A percentile compares a stretch with the other conserved stretches of the same genome.
phyloP scores from a whole-genome alignment of 805 yeast genomes.

The Komagataella pseudopastoris region DNA sequence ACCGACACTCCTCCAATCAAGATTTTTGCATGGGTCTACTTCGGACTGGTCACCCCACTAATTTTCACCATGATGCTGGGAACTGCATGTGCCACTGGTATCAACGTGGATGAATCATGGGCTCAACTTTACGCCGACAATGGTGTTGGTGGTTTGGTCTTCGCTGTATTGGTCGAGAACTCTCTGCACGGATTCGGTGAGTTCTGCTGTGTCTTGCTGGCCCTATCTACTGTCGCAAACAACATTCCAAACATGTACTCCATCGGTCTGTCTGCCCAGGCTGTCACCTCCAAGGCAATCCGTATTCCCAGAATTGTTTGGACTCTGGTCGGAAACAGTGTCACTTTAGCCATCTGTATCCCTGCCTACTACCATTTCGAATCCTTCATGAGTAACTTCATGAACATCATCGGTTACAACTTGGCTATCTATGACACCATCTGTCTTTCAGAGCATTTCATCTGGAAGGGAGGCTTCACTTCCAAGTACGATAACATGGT shows the following conservation, averaged over 20 bases:
- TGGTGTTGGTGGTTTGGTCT: constrained; percentile 74
- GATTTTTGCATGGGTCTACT: constrained; percentile 49
- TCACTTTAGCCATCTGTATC: constrained; percentile 75
- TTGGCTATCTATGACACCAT: constrained; percentile 74
- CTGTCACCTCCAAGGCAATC: constrained; percentile 63
- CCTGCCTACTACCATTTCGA: constrained; percentile 75
- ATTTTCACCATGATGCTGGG: constrained; percentile 69
- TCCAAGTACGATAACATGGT: constrained; percentile 37
- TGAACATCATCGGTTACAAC: constrained; percentile 88
- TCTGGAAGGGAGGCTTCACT: constrained; percentile 50
- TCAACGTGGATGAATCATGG: constrained; percentile 31
- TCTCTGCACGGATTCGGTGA: constrained; percentile 83
- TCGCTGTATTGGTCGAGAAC: constrained; percentile 62
- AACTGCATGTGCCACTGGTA: constrained; percentile 74
- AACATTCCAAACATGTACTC: constrained; percentile 94
- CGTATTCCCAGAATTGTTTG: constrained; percentile 73
- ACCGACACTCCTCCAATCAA: constrained; percentile 41
- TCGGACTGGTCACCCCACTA: constrained; percentile 58
- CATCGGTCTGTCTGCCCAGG: constrained; percentile 75
- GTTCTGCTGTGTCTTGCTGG: constrained; percentile 74
- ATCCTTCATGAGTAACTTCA: constrained; percentile 67
- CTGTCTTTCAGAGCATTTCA: constrained; percentile 68
- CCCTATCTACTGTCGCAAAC: constrained; percentile 80
- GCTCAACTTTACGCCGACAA: constrained; percentile 32
- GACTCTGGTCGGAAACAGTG: constrained; percentile 66